phyloP scores from a whole-genome alignment of 2,329 filamentous ascomycete genomes.

The Emydomyces testavorans region DNA sequence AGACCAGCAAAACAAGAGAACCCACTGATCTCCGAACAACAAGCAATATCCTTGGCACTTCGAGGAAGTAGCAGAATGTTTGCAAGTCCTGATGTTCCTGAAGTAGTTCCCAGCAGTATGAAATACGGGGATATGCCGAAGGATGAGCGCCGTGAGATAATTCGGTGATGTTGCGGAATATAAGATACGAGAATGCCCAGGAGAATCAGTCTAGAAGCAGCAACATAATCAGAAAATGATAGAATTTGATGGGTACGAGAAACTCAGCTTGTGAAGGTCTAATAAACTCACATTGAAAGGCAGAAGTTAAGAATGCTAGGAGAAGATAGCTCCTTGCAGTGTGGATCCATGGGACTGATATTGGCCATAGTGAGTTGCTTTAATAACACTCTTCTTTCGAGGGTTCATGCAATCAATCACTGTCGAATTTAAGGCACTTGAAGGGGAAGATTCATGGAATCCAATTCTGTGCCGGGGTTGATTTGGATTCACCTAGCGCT shows the following conservation, averaged over 20 bases:
- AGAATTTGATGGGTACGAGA: not conserved
- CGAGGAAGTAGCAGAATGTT: conserved; percentile 85
- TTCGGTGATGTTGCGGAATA: conserved; percentile 85
- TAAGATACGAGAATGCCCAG: conserved; percentile 86
- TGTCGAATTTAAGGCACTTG: too few species aligned
- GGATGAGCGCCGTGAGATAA: conserved; percentile 71
- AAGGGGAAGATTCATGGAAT: not conserved
- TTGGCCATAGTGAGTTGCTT: not conserved
- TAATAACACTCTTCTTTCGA: too few species aligned
- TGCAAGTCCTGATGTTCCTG: conserved; percentile 74
- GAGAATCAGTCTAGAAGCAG: conserved; percentile 53
- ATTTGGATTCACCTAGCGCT: too few species aligned
- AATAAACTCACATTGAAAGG: conserved; percentile 41
- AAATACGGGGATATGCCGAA: conserved; percentile 95
- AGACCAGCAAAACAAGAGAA: conserved; percentile 78
- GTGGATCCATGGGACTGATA: conserved; percentile 16
- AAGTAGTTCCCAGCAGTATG: conserved; percentile 83
- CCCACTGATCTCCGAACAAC: conserved; percentile 68
- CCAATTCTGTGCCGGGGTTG: too few species aligned
- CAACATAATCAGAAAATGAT: conserved; percentile 10
- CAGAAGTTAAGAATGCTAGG: conserved; percentile 43
- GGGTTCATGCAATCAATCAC: not conserved
- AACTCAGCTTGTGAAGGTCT: too few species aligned
- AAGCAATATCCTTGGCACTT: conserved; percentile 70
- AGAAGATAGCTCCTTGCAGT: conserved; percentile 43